A percentile compares a stretch with the other conserved stretches of the same genome.
These are phyloP conservation scores for Biscogniauxia sp. DNA, from an alignment of 2,329 filamentous ascomycete genomes.

Conservation along the genomic window DNA sequence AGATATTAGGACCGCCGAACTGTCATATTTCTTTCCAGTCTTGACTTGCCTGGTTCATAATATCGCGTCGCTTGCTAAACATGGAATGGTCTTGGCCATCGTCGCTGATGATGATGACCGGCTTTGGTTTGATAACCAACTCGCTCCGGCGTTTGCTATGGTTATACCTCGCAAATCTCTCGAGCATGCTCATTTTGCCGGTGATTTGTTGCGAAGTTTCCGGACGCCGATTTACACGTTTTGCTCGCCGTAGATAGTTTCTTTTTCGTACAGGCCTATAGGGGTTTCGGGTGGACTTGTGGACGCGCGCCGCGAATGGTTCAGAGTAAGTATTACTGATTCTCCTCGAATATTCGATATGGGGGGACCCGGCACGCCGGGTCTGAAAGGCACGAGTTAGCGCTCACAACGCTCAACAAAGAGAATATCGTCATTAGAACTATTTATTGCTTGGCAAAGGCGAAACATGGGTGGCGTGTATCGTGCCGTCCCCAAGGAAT, in stretches of 20 bases:
- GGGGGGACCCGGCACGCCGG: too few relatives aligned
- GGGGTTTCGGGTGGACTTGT: neutral
- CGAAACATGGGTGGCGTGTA: neutral
- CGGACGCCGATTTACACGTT: neutral
- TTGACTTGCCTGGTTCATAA: constrained; percentile 28
- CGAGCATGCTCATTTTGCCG: constrained; percentile 26
- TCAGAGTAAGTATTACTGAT: neutral
- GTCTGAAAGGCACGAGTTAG: neutral
- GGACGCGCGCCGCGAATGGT: neutral
- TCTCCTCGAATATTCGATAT: neutral
- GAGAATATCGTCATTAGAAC: neutral
- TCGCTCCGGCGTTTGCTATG: constrained; percentile 20
- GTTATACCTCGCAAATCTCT: constrained; percentile 26
- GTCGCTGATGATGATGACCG: constrained; percentile 19
- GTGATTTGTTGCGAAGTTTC: neutral
- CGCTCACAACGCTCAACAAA: neutral
- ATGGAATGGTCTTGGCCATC: constrained; percentile 21
- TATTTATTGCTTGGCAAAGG: neutral
- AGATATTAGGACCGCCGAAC: neutral
- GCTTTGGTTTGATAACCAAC: constrained; percentile 21
- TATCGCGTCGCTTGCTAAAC: constrained; percentile 26
- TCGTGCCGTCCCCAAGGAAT: neutral
- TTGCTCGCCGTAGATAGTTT: neutral
- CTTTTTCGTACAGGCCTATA: neutral
- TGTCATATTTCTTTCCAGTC: too few relatives aligned